Evolutionary conservation across 139 green algal genomes (phyloP), one percentile per base, ranked within the genome.

Genomic region (Chlamydomonas eustigma): DNA sequence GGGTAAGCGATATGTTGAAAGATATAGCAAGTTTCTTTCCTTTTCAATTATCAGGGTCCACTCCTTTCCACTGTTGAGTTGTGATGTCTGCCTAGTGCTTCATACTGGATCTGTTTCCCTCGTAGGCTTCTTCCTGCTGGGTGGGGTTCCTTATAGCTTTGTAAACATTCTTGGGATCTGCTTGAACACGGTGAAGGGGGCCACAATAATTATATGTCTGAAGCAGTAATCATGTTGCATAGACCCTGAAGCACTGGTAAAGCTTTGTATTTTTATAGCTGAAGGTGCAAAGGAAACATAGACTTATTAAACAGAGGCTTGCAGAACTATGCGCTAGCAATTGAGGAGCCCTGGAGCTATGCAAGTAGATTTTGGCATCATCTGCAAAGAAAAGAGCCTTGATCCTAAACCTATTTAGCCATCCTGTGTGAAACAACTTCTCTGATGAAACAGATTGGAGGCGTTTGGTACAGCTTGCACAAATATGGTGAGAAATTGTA

Each of bases 101-200:
- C n/a, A n/a, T n/a, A n/a, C n/a, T n/a, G n/a, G n/a, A n/a, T n/a
- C n/a, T n/a, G n/a, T n/a, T n/a, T n/a, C n/a, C n/a, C 68, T 4
- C 37, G 34, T 31, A 75, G 88, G 90, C 0, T 94, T 94, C 64
- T 89, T 94, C 64, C 71, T 92, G 6, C 74, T 94, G 18, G 85
- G 85, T 0, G 82, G 83, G 0, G 85, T 89, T 22, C 39, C 77
- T 22, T 81, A 85, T 52, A 67, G 77, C 5, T 1, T 51, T 1
- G 22, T 92, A 2, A 90, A 89, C 35, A 73, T 90, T 4, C 25
- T 76, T 0, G 87, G 87, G n/a, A 88, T 92, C 24, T 18, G n/a
- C 0, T 64, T 92, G 37, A 92, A 92, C 77, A 82, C 75, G 24
- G 44, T 38, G 18, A 82, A 83, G 36, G 67, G 25, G 3, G 35